Conservation (phyloP, 257 asterid species). For the Solanum pennellii region DNA sequence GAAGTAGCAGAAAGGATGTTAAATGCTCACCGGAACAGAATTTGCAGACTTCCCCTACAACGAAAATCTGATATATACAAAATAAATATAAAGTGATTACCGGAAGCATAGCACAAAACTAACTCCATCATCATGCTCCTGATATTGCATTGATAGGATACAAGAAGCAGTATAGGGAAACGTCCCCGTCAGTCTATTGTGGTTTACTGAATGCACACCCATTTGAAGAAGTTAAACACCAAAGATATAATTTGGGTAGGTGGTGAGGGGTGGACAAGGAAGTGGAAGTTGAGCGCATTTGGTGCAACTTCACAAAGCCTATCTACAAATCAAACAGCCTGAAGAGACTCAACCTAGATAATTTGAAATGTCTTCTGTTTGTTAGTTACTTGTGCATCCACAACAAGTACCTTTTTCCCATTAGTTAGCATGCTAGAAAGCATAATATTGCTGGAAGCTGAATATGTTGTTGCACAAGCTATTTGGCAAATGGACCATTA, state of each 20-base stretch:
- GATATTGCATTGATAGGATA: neutral
- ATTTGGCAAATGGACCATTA: neutral
- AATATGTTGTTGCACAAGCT: neutral
- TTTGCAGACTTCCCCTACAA: neutral
- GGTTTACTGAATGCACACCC: neutral
- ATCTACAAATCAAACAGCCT: neutral
- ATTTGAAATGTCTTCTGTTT: neutral
- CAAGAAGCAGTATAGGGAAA: neutral
- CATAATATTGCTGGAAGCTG: neutral
- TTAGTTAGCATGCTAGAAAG: neutral
- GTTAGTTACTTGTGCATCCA: neutral
- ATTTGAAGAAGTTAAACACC: neutral
- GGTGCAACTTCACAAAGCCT: neutral
- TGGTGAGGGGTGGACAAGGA: neutral
- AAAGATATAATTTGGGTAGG: neutral
- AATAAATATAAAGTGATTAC: neutral
- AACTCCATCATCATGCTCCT: neutral
- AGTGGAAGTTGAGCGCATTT: neutral
- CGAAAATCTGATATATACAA: neutral
- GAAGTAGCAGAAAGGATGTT: neutral
- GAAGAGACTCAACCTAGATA: neutral
- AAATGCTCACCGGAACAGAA: neutral
- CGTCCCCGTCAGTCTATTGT: neutral
- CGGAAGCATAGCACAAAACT: neutral
- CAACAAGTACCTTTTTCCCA: neutral